A percentile compares a stretch with the other conserved stretches of the same genome.
phyloP scores from a whole-genome alignment of 2,329 filamentous ascomycete species.

The Dactylellina sp. region DNA sequence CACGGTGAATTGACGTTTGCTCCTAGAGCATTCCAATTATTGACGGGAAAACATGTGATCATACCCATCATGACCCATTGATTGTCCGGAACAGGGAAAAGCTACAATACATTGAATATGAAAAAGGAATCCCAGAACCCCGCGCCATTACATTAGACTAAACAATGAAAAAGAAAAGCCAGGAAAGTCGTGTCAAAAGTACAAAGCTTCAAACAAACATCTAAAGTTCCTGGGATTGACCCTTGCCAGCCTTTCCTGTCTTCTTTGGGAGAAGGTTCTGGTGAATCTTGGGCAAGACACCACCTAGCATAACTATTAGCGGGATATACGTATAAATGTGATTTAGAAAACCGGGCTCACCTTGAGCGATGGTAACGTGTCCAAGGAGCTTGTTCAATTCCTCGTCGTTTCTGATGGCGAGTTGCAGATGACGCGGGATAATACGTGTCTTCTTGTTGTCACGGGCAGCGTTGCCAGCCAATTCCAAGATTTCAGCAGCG shows the following conservation, averaged over 20 bases:
- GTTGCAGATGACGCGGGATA: conserved; percentile 97
- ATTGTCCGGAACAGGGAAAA: conserved; percentile 48
- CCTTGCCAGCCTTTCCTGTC: conserved; percentile 94
- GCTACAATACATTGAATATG: conserved; percentile 57
- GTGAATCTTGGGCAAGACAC: conserved; percentile 56
- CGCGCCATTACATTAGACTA: conserved; percentile 57
- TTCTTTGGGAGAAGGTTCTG: conserved; percentile 98
- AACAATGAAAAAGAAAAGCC: conserved; percentile 40
- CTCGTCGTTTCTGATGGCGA: conserved; percentile 82
- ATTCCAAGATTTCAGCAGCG: conserved; percentile 96
- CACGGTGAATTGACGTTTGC: not conserved
- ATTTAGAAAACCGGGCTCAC: conserved; percentile 8
- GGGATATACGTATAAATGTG: not conserved
- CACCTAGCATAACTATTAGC: conserved; percentile 64
- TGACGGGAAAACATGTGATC: conserved; percentile 36
- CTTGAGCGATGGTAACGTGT: conserved; percentile 85
- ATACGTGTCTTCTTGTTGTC: conserved; percentile 99
- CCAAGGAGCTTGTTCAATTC: conserved; percentile 97
- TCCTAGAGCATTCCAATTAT: conserved; percentile 24
- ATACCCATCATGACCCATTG: conserved; percentile 56
- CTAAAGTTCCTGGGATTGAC: conserved; percentile 93
- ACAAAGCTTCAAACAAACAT: conserved; percentile 65
- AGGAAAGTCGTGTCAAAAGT: conserved; percentile 45
- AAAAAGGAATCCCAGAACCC: conserved; percentile 57
- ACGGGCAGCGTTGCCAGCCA: conserved; percentile 97